Percentiles rank a stretch among this genome's conserved stretches.
Evolutionary conservation across 495 filamentous ascomycete species (phyloP).

Genomic region (Neurospora intermedia): DNA sequence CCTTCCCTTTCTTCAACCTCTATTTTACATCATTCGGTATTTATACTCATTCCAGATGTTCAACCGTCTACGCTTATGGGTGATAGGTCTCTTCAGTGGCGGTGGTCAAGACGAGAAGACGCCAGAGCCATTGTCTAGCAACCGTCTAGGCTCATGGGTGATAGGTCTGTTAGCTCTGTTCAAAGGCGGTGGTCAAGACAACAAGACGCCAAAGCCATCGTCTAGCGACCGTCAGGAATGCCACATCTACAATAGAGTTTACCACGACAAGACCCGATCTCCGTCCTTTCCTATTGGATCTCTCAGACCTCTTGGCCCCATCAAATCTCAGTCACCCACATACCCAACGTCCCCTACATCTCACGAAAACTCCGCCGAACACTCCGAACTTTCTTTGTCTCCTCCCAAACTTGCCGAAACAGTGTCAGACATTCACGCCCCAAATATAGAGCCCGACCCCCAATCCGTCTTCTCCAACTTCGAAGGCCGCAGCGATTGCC

Average conservation of each 20-base stretch:
- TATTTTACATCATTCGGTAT: neutral
- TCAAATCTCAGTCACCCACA: neutral
- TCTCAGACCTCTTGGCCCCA: neutral
- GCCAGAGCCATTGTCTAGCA: neutral
- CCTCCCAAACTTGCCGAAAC: neutral
- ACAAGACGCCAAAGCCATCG: neutral
- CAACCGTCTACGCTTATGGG: neutral
- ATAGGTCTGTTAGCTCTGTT: neutral
- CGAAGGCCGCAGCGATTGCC: neutral
- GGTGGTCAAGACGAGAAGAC: neutral
- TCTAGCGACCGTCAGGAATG: neutral
- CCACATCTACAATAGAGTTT: neutral
- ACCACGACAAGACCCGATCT: neutral
- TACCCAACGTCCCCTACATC: neutral
- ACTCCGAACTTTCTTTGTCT: neutral
- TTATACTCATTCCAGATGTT: neutral
- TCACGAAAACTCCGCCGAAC: neutral
- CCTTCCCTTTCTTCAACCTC: neutral
- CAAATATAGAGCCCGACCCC: neutral
- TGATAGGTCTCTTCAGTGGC: neutral
- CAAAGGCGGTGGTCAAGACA: neutral
- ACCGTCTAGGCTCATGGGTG: too few species aligned
- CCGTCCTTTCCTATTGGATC: neutral
- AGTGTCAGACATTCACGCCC: neutral
- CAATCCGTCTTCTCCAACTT: neutral